Percentiles rank a stretch among this genome's conserved stretches.
Conservation (phyloP, 2,329 filamentous ascomycete genomes). For the Diplocarpon mali region DNA sequence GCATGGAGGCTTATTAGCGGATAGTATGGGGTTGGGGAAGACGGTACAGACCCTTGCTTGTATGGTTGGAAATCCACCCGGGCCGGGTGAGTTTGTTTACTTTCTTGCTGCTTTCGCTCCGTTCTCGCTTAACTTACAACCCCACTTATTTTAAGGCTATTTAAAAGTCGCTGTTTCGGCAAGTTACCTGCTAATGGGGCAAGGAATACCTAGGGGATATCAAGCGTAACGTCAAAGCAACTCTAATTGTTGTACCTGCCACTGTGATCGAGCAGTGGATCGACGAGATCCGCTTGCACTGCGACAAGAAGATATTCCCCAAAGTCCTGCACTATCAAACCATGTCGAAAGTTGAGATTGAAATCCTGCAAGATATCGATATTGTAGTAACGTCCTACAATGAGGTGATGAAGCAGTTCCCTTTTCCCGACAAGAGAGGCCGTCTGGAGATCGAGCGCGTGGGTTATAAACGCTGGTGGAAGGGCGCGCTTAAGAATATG, state of each 20-base stretch:
- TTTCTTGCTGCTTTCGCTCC: neutral
- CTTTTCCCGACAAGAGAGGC: constrained; percentile 85
- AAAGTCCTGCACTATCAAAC: constrained; percentile 21
- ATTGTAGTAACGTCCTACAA: constrained; percentile 23
- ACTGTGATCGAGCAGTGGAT: constrained; percentile 24
- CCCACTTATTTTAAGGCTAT: neutral
- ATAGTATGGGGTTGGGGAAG: constrained; percentile 56
- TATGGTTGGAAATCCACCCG: constrained; percentile 30
- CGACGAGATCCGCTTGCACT: constrained; percentile 21
- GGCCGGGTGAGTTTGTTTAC: constrained; percentile 8
- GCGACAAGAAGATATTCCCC: constrained; percentile 9
- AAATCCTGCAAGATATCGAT: constrained; percentile 17
- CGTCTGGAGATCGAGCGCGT: constrained; percentile 62
- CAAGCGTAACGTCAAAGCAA: constrained; percentile 14
- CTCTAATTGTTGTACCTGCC: constrained; percentile 24
- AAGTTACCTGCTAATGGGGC: neutral
- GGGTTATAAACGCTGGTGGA: constrained; percentile 27
- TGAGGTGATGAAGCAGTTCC: constrained; percentile 48
- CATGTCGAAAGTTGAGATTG: neutral
- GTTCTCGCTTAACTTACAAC: neutral
- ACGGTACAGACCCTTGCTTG: constrained; percentile 39
- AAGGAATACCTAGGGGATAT: constrained; percentile 26
- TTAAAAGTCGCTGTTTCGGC: neutral
- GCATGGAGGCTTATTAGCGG: constrained; percentile 45
- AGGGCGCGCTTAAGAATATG: constrained; percentile 24